A percentile compares a stretch with the other conserved stretches of the same genome.
These are phyloP conservation scores for Neofusicoccum cordaticola DNA, from an alignment of 2,329 filamentous ascomycete species.

Conservation along the genomic window DNA sequence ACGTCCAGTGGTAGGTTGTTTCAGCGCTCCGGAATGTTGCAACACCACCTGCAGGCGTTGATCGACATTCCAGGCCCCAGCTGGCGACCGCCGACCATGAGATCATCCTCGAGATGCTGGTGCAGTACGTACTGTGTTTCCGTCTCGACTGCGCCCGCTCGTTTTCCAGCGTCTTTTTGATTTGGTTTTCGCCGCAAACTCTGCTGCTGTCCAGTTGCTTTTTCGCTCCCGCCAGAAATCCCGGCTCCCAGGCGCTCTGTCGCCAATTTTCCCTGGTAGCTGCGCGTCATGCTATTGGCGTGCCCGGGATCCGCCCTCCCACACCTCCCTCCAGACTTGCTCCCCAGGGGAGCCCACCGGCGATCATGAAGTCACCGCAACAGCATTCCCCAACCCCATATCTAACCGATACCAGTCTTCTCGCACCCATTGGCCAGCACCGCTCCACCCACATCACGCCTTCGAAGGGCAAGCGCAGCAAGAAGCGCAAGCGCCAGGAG, in stretches of 20 bases:
- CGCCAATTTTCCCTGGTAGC: neutral
- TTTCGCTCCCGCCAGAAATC: constrained; percentile 1
- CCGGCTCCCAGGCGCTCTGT: neutral
- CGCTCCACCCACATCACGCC: constrained; percentile 52
- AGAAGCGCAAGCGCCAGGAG: constrained; percentile 49
- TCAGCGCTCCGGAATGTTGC: constrained; percentile 11
- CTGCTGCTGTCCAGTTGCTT: neutral
- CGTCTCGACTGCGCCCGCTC: neutral
- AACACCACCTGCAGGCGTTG: constrained; percentile 8
- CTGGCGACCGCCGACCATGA: constrained; percentile 59
- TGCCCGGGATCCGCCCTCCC: neutral
- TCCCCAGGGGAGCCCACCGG: neutral
- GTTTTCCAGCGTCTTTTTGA: neutral
- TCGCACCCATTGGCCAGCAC: constrained; percentile 63
- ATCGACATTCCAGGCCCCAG: constrained; percentile 53
- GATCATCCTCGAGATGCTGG: constrained; percentile 62
- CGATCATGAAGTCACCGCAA: constrained; percentile 13
- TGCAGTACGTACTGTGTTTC: neutral
- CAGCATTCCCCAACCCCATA: constrained; percentile 5
- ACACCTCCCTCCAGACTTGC: neutral
- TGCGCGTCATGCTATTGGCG: constrained; percentile 2
- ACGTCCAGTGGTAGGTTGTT: constrained; percentile 55
- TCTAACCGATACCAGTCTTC: constrained; percentile 47
- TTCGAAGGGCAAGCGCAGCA: constrained; percentile 62
- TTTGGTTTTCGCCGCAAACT: neutral